Conservation (phyloP, 441 rosid genomes). For the Macaranga tanarius region DNA sequence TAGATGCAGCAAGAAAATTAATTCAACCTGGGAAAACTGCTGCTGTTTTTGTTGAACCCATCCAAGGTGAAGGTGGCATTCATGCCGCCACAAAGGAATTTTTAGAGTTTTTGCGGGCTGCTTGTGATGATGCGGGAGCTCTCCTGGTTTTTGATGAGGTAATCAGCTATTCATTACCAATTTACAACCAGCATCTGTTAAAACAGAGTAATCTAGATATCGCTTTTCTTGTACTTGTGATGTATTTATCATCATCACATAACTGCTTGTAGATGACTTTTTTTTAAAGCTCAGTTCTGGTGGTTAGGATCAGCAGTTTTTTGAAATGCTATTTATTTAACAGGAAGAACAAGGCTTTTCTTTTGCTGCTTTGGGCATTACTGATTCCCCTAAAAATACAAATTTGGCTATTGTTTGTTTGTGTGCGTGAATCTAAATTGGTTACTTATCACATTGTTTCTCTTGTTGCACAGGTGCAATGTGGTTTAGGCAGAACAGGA, state of each 20-base stretch:
- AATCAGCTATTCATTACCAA: not conserved
- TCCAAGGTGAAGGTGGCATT: conserved; percentile 96
- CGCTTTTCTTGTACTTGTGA: not conserved
- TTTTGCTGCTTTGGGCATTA: not conserved
- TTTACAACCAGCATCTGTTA: not conserved
- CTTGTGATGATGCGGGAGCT: conserved; percentile 74
- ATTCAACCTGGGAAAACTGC: conserved; percentile 59
- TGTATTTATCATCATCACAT: too few species aligned
- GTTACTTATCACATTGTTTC: too few species aligned
- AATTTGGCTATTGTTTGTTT: not conserved
- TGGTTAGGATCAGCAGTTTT: not conserved
- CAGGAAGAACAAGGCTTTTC: not conserved
- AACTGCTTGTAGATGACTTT: not conserved
- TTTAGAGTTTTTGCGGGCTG: conserved; percentile 59
- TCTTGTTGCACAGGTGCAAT: conserved; percentile 52
- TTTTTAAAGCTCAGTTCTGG: not conserved
- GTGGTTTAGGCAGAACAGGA: conserved; percentile 81
- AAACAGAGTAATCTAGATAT: not conserved
- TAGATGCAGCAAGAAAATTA: conserved; percentile 49
- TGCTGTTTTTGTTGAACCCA: conserved; percentile 89
- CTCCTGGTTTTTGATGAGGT: conserved; percentile 91
- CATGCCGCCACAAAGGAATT: conserved; percentile 77
- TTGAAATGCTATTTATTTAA: not conserved
- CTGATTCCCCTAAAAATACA: not conserved
- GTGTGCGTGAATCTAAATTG: not conserved